Percentiles rank a stretch among this genome's conserved stretches.
Evolutionary conservation across 768 basidiomycete genomes (phyloP).

Genomic region (Rossbeevera mucosa): DNA sequence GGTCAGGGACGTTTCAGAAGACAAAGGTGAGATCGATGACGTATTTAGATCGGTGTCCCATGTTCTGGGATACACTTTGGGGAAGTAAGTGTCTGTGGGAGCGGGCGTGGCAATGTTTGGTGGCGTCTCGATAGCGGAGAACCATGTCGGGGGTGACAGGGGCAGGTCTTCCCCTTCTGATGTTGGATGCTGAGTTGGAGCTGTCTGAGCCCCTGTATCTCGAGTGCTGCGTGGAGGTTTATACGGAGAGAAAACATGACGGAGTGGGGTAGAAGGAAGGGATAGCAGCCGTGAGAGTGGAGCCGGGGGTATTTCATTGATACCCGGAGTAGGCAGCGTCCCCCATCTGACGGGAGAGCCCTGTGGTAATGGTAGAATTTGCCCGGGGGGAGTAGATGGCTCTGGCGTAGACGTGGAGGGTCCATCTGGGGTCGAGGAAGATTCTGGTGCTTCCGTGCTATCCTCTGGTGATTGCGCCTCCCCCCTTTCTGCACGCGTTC

Average conservation of each 20-base stretch:
- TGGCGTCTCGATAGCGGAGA: slow-evolving; percentile 75
- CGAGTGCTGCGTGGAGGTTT: slow-evolving; percentile 11
- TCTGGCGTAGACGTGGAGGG: slow-evolving; percentile 9
- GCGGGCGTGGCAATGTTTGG: slow-evolving; percentile 55
- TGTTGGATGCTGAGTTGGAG: slow-evolving; percentile 15
- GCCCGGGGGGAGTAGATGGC: slow-evolving; percentile 38
- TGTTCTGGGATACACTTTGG: slow-evolving; percentile 76
- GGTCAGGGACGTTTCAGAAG: slow-evolving; percentile 24
- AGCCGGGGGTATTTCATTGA: slow-evolving; percentile 58
- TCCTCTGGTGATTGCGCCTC: slow-evolving; percentile 2
- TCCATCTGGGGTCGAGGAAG: slow-evolving; percentile 8
- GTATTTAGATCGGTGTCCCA: slow-evolving; percentile 64
- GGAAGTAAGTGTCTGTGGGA: slow-evolving; percentile 73
- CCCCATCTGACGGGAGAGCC: slow-evolving; percentile 40
- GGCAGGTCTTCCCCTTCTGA: slow-evolving; percentile 44
- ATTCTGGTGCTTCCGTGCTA: slow-evolving; percentile 13
- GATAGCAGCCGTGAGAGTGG: slow-evolving; percentile 48
- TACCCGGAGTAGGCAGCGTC: slow-evolving; percentile 57
- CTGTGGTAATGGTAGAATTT: slow-evolving; percentile 28
- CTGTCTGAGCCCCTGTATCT: slow-evolving; percentile 21
- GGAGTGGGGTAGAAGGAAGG: slow-evolving; percentile 40
- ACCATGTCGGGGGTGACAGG: slow-evolving; percentile 71
- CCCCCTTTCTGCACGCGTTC: slow-evolving; percentile 21
- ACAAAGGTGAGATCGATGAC: slow-evolving; percentile 35
- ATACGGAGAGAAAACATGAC: slow-evolving; percentile 16